Conservation (phyloP, 306 rosid species). For the Fragaria vesca region DNA sequence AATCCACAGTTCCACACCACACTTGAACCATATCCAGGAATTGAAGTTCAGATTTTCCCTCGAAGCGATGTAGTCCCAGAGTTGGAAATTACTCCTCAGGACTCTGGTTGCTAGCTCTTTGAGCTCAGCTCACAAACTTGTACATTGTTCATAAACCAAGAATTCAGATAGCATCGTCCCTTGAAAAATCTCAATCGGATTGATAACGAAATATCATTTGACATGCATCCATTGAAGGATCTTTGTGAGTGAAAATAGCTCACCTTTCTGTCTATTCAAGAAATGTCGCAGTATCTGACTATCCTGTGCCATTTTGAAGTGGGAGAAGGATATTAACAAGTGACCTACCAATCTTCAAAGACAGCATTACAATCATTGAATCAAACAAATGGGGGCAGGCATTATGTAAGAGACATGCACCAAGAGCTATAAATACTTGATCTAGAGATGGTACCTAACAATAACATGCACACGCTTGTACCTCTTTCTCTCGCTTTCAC, state of each 20-base stretch:
- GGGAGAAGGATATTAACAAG: background rate
- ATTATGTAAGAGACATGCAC: background rate
- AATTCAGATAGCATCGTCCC: background rate
- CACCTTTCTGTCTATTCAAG: background rate
- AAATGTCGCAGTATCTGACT: background rate
- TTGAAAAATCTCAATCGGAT: background rate
- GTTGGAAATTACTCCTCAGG: too few relatives aligned
- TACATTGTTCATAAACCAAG: background rate
- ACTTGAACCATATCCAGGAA: too few relatives aligned
- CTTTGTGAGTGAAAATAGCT: background rate
- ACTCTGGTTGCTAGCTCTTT: background rate
- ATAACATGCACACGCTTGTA: background rate
- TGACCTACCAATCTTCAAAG: background rate
- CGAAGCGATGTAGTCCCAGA: too few relatives aligned
- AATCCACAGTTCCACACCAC: too few relatives aligned
- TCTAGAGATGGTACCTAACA: constrained; percentile 9
- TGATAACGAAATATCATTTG: background rate
- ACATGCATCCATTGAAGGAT: background rate
- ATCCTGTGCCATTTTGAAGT: background rate
- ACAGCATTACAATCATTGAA: constrained; percentile 2
- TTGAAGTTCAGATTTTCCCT: too few relatives aligned
- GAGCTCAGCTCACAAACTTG: background rate
- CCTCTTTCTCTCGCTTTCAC: too few relatives aligned
- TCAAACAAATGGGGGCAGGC: background rate
- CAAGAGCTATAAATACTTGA: constrained; percentile 1